These are phyloP conservation scores for Pythium volutum DNA, from an alignment of 352 stramenopile species.

Conservation along the genomic window DNA sequence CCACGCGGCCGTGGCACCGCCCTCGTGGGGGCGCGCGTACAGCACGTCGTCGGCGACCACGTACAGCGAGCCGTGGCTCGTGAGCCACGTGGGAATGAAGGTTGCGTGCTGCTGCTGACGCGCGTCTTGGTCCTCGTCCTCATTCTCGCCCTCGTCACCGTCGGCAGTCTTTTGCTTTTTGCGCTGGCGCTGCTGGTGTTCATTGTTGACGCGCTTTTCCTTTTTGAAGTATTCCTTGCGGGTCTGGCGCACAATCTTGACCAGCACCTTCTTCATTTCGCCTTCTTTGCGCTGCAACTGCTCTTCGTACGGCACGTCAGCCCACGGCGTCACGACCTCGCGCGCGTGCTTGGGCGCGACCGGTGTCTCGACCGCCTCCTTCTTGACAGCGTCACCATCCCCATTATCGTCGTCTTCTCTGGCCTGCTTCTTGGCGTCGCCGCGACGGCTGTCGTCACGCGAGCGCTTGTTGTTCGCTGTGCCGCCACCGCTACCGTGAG, in stretches of 20 bases:
- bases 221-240: constrained; percentile 87
- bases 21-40: constrained; percentile 64
- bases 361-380: constrained; percentile 6
- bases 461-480: constrained; percentile 38
- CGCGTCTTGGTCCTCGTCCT: constrained; percentile 13
- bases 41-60: constrained; percentile 52
- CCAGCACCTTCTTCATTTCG: constrained; percentile 89
- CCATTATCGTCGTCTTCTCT: neutral
- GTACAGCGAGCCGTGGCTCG: constrained; percentile 72
- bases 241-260: constrained; percentile 82
- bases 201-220: constrained; percentile 66
- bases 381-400: constrained; percentile 1
- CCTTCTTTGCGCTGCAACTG: constrained; percentile 83
- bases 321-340: constrained; percentile 84
- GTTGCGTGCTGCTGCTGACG: constrained; percentile 21
- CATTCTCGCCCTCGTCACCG: constrained; percentile 11
- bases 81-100: constrained; percentile 69
- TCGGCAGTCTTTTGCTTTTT: constrained; percentile 39
- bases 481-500: neutral
- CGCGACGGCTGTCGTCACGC: constrained; percentile 14
- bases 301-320: constrained; percentile 69
- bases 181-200: constrained; percentile 67
- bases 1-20: constrained; percentile 40
- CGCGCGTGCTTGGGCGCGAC: constrained; percentile 41
- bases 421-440: constrained; percentile 1